Conservation (phyloP, 1,284 basidiomycete genomes). For the Peniophora sp. region DNA sequence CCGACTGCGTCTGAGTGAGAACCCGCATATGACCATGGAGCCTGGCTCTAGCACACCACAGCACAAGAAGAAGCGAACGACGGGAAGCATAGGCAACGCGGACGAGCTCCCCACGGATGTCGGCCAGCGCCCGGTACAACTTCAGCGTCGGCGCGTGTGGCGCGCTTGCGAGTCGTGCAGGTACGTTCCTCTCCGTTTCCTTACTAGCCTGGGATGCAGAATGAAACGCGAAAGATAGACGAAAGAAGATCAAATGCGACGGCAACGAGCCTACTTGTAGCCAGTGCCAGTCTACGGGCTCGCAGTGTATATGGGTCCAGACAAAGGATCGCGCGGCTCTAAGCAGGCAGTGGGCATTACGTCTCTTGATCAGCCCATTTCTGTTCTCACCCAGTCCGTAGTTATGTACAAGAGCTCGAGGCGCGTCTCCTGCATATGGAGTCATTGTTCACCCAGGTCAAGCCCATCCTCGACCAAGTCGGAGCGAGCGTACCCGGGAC, state of each 20-base stretch:
- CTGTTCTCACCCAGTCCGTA: slow-evolving; percentile 19
- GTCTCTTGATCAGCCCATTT: slow-evolving; percentile 9
- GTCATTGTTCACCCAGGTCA: slow-evolving; percentile 66
- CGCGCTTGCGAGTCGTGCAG: slow-evolving; percentile 80
- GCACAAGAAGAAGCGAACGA: slow-evolving; percentile 55
- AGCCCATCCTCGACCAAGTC: slow-evolving; percentile 66
- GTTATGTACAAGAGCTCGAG: slow-evolving; percentile 84
- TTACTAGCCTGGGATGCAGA: slow-evolving; percentile 6
- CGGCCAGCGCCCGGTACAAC: slow-evolving; percentile 61
- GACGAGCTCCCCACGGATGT: slow-evolving; percentile 54
- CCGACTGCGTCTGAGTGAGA: background rate
- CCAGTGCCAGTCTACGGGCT: slow-evolving; percentile 64
- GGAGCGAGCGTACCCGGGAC: slow-evolving; percentile 23
- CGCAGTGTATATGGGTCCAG: slow-evolving; percentile 77
- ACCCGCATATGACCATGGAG: background rate
- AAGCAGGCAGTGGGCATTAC: slow-evolving; percentile 66
- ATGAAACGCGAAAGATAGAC: slow-evolving; percentile 30
- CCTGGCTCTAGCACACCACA: slow-evolving; percentile 45
- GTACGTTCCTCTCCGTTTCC: slow-evolving; percentile 32
- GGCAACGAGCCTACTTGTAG: slow-evolving; percentile 78
- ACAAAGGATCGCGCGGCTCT: slow-evolving; percentile 80
- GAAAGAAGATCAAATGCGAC: slow-evolving; percentile 88
- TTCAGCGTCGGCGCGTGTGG: slow-evolving; percentile 72
- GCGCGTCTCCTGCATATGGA: slow-evolving; percentile 80
- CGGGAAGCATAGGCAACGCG: slow-evolving; percentile 11